These are phyloP conservation scores for Paecilomyces niveus DNA, from an alignment of 2,329 filamentous ascomycete genomes.

Conservation along the genomic window DNA sequence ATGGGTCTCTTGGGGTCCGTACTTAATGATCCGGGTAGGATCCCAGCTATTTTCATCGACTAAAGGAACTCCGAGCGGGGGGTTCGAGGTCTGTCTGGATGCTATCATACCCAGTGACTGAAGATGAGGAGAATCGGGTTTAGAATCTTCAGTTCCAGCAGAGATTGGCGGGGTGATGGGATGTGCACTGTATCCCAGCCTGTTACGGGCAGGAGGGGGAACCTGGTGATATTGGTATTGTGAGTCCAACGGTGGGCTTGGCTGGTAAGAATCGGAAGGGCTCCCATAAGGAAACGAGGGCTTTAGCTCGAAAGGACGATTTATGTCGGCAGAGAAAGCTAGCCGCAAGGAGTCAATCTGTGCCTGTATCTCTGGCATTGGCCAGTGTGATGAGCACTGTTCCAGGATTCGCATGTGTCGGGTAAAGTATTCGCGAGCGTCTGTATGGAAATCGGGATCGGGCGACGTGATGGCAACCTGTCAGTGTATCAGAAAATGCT, in stretches of 20 bases:
- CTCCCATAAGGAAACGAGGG: conserved; percentile 81
- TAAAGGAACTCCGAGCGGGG: conserved; percentile 50
- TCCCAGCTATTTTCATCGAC: conserved; percentile 72
- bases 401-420: conserved; percentile 92
- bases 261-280: conserved; percentile 56
- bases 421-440: conserved; percentile 83
- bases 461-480: conserved; percentile 90
- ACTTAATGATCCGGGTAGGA: conserved; percentile 84
- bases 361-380: conserved; percentile 80
- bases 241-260: conserved; percentile 53
- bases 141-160: conserved; percentile 62
- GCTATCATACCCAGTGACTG: conserved; percentile 46
- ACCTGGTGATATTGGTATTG: conserved; percentile 41
- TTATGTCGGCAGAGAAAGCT: conserved; percentile 81
- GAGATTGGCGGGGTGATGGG: conserved; percentile 78
- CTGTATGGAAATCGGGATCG: conserved; percentile 76
- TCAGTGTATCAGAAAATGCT: neutral
- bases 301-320: conserved; percentile 82
- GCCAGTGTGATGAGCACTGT: conserved; percentile 72
- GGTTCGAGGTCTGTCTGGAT: conserved; percentile 25
- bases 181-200: conserved; percentile 50
- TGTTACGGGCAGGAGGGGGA: conserved; percentile 37
- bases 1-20: conserved; percentile 36
- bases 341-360: conserved; percentile 84
- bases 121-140: conserved; percentile 69